These are phyloP conservation scores for Cladosporium sp. DNA, from an alignment of 2,329 filamentous ascomycete genomes.

Conservation along the genomic window DNA sequence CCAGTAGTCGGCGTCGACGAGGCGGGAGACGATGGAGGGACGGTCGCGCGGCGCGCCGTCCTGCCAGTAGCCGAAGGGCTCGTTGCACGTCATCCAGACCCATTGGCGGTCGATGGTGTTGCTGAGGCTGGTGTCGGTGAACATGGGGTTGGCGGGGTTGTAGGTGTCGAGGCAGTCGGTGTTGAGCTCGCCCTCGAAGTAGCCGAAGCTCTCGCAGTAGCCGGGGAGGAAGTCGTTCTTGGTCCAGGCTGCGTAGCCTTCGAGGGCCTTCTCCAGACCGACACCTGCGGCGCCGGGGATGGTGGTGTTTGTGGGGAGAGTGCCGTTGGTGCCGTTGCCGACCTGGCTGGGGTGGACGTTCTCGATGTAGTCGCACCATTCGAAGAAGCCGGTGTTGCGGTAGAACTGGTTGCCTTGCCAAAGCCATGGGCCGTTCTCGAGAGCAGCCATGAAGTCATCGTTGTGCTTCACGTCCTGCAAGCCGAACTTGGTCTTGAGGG, in stretches of 20 bases:
- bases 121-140: constrained; percentile 50
- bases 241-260: constrained; percentile 59
- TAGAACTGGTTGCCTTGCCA: constrained; percentile 60
- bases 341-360: constrained; percentile 30
- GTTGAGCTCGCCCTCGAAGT: constrained; percentile 48
- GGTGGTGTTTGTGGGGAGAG: constrained; percentile 36
- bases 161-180: constrained; percentile 58
- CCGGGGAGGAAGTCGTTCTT: constrained; percentile 50
- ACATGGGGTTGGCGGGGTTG: constrained; percentile 53
- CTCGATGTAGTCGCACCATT: constrained; percentile 47
- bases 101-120: constrained; percentile 58
- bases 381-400: constrained; percentile 47
- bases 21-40: constrained; percentile 55
- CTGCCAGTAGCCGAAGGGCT: constrained; percentile 63
- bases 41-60: constrained; percentile 52
- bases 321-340: constrained; percentile 31
- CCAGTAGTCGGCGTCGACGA: constrained; percentile 56
- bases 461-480: constrained; percentile 53
- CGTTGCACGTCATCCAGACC: constrained; percentile 65
- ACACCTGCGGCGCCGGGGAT: constrained; percentile 49
- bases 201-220: constrained; percentile 52
- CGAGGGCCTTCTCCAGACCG: constrained; percentile 56
- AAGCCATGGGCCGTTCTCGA: constrained; percentile 59
- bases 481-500: constrained; percentile 57
- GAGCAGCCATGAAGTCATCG: constrained; percentile 56